Evolutionary conservation across 1,139 yeast genomes (phyloP), one percentile per base, ranked within the genome.

Genomic region (Kurtzmaniella quercitrusa): DNA sequence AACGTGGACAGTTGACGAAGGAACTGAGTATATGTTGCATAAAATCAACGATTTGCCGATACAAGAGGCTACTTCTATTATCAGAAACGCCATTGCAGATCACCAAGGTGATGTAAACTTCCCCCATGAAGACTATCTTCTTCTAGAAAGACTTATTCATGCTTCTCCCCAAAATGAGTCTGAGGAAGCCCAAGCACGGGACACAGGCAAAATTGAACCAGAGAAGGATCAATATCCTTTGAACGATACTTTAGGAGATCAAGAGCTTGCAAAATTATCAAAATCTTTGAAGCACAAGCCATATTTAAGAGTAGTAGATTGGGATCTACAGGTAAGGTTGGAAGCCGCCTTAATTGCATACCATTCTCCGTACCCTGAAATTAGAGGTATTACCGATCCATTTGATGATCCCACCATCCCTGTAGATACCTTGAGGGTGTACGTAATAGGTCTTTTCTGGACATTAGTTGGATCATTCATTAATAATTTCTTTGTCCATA

Each of bases 281-380:
- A 31, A 31, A 31, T 31, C 36, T 11, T 14, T 37, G 10, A 42
- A 42, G 27, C 46, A 40, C 19, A 43, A 43, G 17, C 41, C 16
- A 3, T 66, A 68, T 45, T 54, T 66, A 34, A 48, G 52, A 12
- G 57, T 68, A 12, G 49, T 54, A 7, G 73, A 69, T 46, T 68
- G 75, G 73, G 47, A 55, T 11, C 50, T 69, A 8, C 73, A 67
- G 45, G 62, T 63, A 12, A 57, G 70, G 31, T 43, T 68, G 12
- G 77, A 72, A 48, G 77, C 78, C 1, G 59, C 67, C 1, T 52
- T 73, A 27, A 65, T 71, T n/a, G 68, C 67, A 31, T 71, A 46
- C 48, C 77, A 71, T 52, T 70, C 75, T 6, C 77, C 77, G 15
- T 73, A 72, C 46, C 76, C 77, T 4, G 77, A 73, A 48, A 65